Evolutionary conservation across 352 stramenopile genomes (phyloP), one percentile per base, ranked within the genome.

Genomic region (Globisporangium apiculatum): DNA sequence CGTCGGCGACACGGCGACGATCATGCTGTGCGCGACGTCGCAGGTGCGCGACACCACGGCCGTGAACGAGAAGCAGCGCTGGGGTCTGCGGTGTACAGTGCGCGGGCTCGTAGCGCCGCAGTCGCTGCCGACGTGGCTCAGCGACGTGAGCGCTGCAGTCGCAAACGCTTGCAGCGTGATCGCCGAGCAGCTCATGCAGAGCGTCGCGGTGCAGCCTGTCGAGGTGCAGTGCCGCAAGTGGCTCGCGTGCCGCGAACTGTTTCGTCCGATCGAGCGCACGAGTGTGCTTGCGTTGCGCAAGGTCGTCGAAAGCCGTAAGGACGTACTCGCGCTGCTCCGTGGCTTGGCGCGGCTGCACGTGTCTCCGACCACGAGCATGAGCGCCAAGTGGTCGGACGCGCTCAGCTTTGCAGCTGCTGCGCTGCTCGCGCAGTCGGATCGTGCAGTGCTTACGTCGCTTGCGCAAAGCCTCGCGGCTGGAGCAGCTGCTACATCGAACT

Each of bases 1-100:
- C 14, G 69, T 75, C 42, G 81, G 81, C 24, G 77, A 89, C 57
- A 86, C 73, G 10, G 79, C 67, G 15, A 89, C 75, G 12, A 64
- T 91, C 14, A 87, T 87, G 69, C 50, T 91, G 0, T 89, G 79
- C 24, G 66, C 71, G 1, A 85, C 79, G 53, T 79, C 73, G n/a
- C 81, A 89, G 68, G 55, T 68, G 51, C 73, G 76, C 3, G 72
- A 69, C 52, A 59, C 62, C 17, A 46, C 51, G 15, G 60, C 62
- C 11, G 17, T 18, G 3, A 71, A 70, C 31, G 75, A 86, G n/a
- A 76, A 67, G 48, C 61, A 66, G 31, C 65, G 66, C 36, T 91
- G 81, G 75, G 81, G 81, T 15, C 62, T 91, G 14, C 87, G 75
- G 15, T 85, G 75, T 49, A 72, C 71, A 3, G 74, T 88, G 2